Base-by-base conservation (phyloP, 352 stramenopile genomes). In the Phytopythium oedochilum region DNA sequence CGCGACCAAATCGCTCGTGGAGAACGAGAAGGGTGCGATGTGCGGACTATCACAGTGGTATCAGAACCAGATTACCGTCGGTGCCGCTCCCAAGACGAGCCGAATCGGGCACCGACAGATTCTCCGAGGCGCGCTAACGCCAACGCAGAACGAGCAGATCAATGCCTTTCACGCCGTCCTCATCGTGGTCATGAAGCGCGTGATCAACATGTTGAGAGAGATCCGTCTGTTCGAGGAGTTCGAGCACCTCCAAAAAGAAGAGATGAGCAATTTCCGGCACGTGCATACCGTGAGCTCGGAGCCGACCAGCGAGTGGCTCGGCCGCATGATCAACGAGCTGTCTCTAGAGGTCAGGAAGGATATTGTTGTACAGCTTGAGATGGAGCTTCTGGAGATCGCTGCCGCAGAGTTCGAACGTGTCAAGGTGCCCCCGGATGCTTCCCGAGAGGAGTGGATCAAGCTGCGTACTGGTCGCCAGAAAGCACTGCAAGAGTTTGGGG, bases 171-270 rank as follows among this genome's bases (percentile, higher is more conserved):
- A 85, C 44, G 55, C 54, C 5, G 75, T 83, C 11, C 42, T 90
- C 6, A 61, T 71, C 4, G 47, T 80, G 8, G 52, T 88, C 10
- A 77, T 84, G 65, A 83, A 85, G 43, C 69, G 77, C 7, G 54
- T 87, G 6, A 68, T 83, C 15, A 66, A 51, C 17, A 77, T 88
- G 12, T 55, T 85, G 26, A 63, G 57, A 3, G 80, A 88, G 54
- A 83, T 90, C 11, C 54, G 56, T 14, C 66, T 82, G 20, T 82
- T 90, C 46, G 80, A 90, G 36, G 61, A 77, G 10, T 88, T 80
- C 35, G 80, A 90, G 55, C 50, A 45, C 14, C 64, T 90, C 18
- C 55, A 66, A 1, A 38, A 34, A 20, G 75, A 81, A 26, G 73
- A 81, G 9, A 84, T 78, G 60, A 49, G 43, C 1, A 78, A 75